Base-by-base conservation (phyloP, 208 protist species). In the Crithidia thermophila region DNA sequence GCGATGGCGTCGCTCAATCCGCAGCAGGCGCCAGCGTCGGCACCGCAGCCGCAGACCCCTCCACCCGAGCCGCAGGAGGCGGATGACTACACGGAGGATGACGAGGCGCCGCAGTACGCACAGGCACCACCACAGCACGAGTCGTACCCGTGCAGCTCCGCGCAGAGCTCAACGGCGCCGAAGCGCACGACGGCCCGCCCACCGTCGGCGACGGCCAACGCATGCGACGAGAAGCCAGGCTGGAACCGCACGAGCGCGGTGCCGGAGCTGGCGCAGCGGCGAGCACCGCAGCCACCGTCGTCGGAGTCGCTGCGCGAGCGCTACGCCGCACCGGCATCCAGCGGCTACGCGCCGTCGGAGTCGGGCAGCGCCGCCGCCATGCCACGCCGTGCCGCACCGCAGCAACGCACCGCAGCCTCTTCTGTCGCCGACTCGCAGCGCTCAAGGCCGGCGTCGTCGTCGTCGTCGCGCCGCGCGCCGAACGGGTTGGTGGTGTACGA, bases 141-240 rank as follows among this genome's bases (percentile, higher is more conserved):
- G 10, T 42, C 52, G 0, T 45, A 42, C 34, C 52, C 52, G 21
- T 3, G 6, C 5, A 59, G 36, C 36, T 33, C 31, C 4, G 52
- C 52, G 9, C 52, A 42, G 36, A 59, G 52, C 52, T 59, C 52
- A 20, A 9, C 33, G 1, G 52, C 52, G 13, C 34, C 52, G 14
- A 25, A 28, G 36, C 52, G 34, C 52, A 36, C 7, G 31, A 57
- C 51, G 2, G 51, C 43, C 4, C 25, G 23, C 2, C 36, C 55
- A 10, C 37, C 28, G 3, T 8, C 43, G 30, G 30, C 20, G 34
- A 21, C 47, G 9, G n/a, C n/a, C n/a, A 60, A 31, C 46, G 33
- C 34, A 18, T 70, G n/a, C n/a, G n/a, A 70, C 47, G 43, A 53
- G 39, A n/a, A n/a, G 14, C 30, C 55, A 23, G 53, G 33, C 14